phyloP scores from a whole-genome alignment of 2,329 filamentous ascomycete genomes.

The Parafenestella ontariensis region DNA sequence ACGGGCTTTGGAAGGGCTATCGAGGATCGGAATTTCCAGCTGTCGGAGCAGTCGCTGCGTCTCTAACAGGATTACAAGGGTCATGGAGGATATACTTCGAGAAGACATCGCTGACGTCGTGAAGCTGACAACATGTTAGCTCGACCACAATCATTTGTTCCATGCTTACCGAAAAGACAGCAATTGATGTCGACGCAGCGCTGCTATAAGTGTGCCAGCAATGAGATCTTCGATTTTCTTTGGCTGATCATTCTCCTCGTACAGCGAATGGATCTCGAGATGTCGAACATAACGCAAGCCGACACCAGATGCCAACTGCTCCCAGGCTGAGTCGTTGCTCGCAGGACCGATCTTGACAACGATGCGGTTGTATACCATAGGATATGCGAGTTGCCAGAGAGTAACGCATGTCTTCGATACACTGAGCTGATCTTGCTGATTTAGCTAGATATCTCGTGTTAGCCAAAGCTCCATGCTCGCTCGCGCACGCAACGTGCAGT shows the following conservation, averaged over 20 bases:
- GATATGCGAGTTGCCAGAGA: conserved; percentile 2
- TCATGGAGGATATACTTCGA: neutral
- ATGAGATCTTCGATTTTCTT: neutral
- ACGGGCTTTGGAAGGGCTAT: no score
- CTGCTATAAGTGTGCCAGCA: neutral
- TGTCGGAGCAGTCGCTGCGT: neutral
- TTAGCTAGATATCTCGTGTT: neutral
- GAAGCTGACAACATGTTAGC: neutral
- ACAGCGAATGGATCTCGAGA: neutral
- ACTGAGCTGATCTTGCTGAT: conserved; percentile 1
- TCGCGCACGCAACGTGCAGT: neutral
- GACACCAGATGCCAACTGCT: neutral
- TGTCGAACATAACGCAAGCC: conserved; percentile 1
- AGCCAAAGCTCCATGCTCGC: neutral
- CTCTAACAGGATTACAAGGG: neutral
- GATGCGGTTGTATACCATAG: conserved; percentile 1
- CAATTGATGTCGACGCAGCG: neutral
- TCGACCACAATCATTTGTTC: neutral
- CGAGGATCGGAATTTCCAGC: no score
- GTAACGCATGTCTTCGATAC: conserved; percentile 2
- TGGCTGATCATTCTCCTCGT: neutral
- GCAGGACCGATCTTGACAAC: neutral
- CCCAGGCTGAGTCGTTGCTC: neutral
- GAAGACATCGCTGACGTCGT: neutral
- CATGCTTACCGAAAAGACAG: conserved; percentile 1